A percentile compares a stretch with the other conserved stretches of the same genome.
These are phyloP conservation scores for Cyclotella distinguenda DNA, from an alignment of 108 stramenopile species.

Conservation along the genomic window DNA sequence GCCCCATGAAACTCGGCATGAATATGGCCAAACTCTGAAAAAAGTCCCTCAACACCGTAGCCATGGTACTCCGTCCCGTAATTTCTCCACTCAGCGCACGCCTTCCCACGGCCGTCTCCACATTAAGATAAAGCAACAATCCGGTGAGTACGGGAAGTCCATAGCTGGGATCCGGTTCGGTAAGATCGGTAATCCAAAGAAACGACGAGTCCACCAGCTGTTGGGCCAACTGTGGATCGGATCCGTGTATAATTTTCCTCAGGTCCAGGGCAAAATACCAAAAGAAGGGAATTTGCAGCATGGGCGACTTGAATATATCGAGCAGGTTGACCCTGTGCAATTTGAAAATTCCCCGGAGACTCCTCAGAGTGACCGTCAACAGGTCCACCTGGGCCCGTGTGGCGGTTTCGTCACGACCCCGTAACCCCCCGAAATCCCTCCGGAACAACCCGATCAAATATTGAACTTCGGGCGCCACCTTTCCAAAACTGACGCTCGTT, in stretches of 20 bases:
- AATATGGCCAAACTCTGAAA: conserved; percentile 83
- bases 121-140: conserved; percentile 69
- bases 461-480: conserved; percentile 82
- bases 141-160: conserved; percentile 79
- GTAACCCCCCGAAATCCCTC: conserved; percentile 60
- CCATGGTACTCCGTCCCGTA: conserved; percentile 62
- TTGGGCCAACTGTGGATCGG: conserved; percentile 77
- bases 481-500: conserved; percentile 63
- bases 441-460: conserved; percentile 69
- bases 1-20: conserved; percentile 85
- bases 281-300: conserved; percentile 81
- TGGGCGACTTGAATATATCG: conserved; percentile 70
- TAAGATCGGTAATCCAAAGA: conserved; percentile 78
- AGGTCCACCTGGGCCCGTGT: conserved; percentile 36
- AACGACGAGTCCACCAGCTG: conserved; percentile 64
- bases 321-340: conserved; percentile 73
- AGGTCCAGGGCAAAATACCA: conserved; percentile 78
- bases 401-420: not conserved
- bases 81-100: conserved; percentile 65
- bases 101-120: conserved; percentile 79
- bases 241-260: conserved; percentile 79
- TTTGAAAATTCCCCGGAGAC: conserved; percentile 60
- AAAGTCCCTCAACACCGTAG: conserved; percentile 63
- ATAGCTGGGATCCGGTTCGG: conserved; percentile 88
- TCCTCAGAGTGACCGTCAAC: conserved; percentile 52